phyloP scores from a whole-genome alignment of 2,329 filamentous ascomycete species.

The Aspergillus caelatus region DNA sequence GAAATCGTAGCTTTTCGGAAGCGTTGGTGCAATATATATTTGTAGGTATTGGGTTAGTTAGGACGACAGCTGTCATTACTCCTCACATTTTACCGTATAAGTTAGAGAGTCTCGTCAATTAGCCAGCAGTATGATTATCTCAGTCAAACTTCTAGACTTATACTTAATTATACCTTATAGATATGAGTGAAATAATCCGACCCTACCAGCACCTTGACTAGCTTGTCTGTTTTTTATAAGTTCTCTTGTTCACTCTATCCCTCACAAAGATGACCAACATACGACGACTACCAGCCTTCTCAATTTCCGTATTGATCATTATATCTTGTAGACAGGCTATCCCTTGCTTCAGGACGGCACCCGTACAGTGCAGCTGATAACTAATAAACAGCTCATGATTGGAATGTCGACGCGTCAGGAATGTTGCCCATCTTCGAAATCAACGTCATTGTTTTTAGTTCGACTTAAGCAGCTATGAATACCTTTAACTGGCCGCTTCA shows the following conservation, averaged over 20 bases:
- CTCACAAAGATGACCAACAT: not conserved
- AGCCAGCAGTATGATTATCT: too few species aligned
- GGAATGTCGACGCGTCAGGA: not conserved
- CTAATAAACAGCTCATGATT: not conserved
- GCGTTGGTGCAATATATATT: too few species aligned
- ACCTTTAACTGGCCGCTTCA: not conserved
- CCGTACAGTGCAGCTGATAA: not conserved
- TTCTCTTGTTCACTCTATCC: not conserved
- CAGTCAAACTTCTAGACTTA: rapidly evolving
- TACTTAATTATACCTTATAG: too few species aligned
- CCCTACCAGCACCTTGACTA: too few species aligned
- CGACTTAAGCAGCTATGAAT: not conserved
- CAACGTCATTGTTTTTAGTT: not conserved
- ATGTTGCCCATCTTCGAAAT: not conserved
- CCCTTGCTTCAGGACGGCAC: not conserved
- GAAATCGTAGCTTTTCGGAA: too few species aligned
- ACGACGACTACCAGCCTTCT: not conserved
- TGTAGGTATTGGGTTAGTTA: too few species aligned
- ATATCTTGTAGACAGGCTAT: not conserved
- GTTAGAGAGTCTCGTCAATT: too few species aligned
- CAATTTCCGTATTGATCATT: not conserved
- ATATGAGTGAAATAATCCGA: too few species aligned
- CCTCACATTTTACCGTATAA: too few species aligned
- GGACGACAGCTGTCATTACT: rapidly evolving
- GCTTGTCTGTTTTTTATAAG: too few species aligned